phyloP scores from a whole-genome alignment of 2,329 filamentous ascomycete genomes.

The Diaporthe vaccinii region DNA sequence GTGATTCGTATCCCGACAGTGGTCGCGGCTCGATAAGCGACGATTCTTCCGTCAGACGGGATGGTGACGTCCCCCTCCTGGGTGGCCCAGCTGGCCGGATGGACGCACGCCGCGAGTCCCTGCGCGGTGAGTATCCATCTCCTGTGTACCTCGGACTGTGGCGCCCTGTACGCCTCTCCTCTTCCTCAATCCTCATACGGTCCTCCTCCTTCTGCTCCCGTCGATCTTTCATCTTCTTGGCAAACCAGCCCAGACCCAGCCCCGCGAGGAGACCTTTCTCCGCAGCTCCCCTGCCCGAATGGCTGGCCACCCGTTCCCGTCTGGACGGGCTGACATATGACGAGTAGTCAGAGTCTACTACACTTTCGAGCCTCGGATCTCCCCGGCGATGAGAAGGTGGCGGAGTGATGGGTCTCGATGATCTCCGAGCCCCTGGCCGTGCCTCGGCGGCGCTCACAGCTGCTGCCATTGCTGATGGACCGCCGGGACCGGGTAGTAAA shows the following conservation, averaged over 20 bases:
- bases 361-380: slow-evolving; percentile 58
- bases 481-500: slow-evolving; percentile 61
- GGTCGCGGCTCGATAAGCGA: slow-evolving; percentile 43
- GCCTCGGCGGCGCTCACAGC: slow-evolving; percentile 62
- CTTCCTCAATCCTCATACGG: slow-evolving; percentile 61
- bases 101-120: slow-evolving; percentile 49
- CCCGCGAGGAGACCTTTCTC: slow-evolving; percentile 71
- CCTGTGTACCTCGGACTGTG: slow-evolving; percentile 76
- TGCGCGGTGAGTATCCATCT: slow-evolving; percentile 70
- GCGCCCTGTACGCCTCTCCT: slow-evolving; percentile 69
- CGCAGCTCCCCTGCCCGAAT: slow-evolving; percentile 59
- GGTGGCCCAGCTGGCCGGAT: slow-evolving; percentile 32
- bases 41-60: slow-evolving; percentile 45
- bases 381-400: slow-evolving; percentile 61
- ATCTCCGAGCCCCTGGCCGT: slow-evolving; percentile 48
- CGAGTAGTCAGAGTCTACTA: slow-evolving; percentile 69
- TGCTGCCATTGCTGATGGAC: slow-evolving; percentile 58
- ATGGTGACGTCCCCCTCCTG: slow-evolving; percentile 44
- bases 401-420: slow-evolving; percentile 60
- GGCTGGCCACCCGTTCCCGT: slow-evolving; percentile 57
- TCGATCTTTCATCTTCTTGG: slow-evolving; percentile 73
- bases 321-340: slow-evolving; percentile 75
- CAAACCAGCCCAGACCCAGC: slow-evolving; percentile 77
- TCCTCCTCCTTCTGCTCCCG: slow-evolving; percentile 67
- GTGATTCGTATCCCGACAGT: slow-evolving; percentile 39